phyloP scores from a whole-genome alignment of 192 early-diverging fungal species.

The Dissophora globulifera region DNA sequence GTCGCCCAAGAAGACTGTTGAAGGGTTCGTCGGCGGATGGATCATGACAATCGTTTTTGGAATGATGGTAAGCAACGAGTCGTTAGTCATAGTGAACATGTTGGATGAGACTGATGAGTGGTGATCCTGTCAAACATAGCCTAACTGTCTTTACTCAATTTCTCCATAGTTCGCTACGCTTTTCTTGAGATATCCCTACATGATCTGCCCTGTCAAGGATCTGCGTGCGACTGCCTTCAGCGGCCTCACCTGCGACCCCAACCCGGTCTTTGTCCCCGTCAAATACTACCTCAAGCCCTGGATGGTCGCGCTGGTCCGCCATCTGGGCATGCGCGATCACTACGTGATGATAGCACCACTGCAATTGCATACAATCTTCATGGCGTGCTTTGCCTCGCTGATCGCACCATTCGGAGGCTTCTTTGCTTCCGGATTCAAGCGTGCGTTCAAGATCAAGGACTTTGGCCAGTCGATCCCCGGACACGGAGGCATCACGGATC shows the following conservation, averaged over 20 bases:
- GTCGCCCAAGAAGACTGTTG: constrained; percentile 98
- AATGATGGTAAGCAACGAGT: constrained; percentile 63
- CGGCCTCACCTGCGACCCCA: constrained; percentile 63
- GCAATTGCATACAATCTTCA: constrained; percentile 87
- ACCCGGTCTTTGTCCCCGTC: constrained; percentile 65
- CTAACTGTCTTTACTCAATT: not conserved
- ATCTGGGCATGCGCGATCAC: constrained; percentile 39
- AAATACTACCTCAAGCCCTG: constrained; percentile 56
- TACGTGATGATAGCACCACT: constrained; percentile 82
- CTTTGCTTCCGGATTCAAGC: constrained; percentile 96
- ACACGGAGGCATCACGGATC: constrained; percentile 96
- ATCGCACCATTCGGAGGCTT: constrained; percentile 99
- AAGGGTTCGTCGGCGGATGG: constrained; percentile 94
- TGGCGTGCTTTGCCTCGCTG: constrained; percentile 92
- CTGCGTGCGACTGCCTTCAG: constrained; percentile 60
- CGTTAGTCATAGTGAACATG: not conserved
- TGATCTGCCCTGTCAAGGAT: constrained; percentile 71
- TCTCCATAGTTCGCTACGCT: constrained; percentile 56
- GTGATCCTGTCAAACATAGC: no score
- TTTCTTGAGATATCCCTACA: constrained; percentile 64
- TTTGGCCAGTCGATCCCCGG: constrained; percentile 97
- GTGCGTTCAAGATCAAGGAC: constrained; percentile 98
- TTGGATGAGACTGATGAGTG: no score
- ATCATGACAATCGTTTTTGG: constrained; percentile 90
- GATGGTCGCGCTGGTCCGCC: constrained; percentile 50